Evolutionary conservation across 225 moss, liverwort and hornwort genomes (phyloP).

Genomic region (Asterella californica): DNA sequence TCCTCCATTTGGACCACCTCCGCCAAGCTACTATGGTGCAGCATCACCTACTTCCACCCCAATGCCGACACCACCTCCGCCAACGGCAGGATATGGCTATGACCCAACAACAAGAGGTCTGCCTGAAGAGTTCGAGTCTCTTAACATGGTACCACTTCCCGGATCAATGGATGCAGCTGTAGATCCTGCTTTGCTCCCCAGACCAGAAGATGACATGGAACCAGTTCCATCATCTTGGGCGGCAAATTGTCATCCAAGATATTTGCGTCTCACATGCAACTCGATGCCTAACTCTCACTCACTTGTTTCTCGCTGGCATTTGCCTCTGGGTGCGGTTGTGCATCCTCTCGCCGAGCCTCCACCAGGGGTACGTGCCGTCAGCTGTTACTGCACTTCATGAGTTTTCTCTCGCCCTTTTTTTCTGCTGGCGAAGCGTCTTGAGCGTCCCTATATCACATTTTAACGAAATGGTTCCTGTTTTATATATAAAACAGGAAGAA

Average conservation of each 20-base stretch:
- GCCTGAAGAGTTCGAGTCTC: conserved; percentile 89
- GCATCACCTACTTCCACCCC: conserved; percentile 44
- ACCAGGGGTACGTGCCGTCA: conserved; percentile 59
- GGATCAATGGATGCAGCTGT: conserved; percentile 84
- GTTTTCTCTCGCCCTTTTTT: background rate
- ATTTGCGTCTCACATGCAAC: conserved; percentile 77
- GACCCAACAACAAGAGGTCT: conserved; percentile 55
- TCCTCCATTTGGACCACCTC: conserved; percentile 37
- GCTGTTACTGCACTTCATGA: background rate
- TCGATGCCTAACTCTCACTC: conserved; percentile 93
- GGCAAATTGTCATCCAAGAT: conserved; percentile 78
- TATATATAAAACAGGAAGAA: conserved; percentile 77
- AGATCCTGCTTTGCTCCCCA: conserved; percentile 73
- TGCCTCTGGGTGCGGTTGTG: conserved; percentile 76
- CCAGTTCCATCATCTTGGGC: conserved; percentile 41
- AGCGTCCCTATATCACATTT: background rate
- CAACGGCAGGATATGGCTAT: conserved; percentile 58
- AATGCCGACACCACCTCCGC: conserved; percentile 49
- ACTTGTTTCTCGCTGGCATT: conserved; percentile 88
- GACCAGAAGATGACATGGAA: conserved; percentile 61
- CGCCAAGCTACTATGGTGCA: conserved; percentile 59
- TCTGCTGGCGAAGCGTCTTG: background rate
- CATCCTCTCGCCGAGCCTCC: conserved; percentile 97
- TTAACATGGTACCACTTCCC: conserved; percentile 70
- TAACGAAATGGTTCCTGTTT: background rate